A percentile compares a stretch with the other conserved stretches of the same genome.
These are phyloP conservation scores for Plasmodium blacklocki DNA, from an alignment of 169 alveolate genomes.

Conservation along the genomic window DNA sequence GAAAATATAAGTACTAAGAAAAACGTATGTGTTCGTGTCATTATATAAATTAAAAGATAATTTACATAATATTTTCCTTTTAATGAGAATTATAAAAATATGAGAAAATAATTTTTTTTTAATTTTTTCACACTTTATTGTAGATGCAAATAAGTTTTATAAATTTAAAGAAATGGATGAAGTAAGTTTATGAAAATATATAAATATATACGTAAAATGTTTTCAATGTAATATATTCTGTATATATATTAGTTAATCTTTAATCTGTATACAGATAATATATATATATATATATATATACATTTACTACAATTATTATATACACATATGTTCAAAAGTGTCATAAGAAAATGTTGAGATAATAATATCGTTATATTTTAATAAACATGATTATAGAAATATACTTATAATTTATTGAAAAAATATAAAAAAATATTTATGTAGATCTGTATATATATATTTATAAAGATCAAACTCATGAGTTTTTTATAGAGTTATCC, in stretches of 20 bases:
- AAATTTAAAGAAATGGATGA: conserved; percentile 76
- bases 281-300: neutral
- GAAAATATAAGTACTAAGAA: neutral
- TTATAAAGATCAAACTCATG: too few species aligned
- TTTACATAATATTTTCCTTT: conserved; percentile 7
- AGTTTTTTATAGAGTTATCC: too few species aligned
- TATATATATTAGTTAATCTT: neutral
- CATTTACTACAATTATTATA: too few species aligned
- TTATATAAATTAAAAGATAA: too few species aligned
- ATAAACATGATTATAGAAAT: too few species aligned
- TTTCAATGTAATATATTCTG: neutral
- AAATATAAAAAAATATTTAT: too few species aligned
- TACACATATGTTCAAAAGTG: too few species aligned
- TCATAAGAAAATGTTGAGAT: too few species aligned
- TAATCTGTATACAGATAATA: neutral
- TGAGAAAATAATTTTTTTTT: conserved; percentile 1
- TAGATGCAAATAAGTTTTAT: conserved; percentile 68
- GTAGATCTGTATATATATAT: too few species aligned
- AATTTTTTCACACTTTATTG: neutral
- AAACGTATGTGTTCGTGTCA: neutral
- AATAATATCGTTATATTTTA: too few species aligned
- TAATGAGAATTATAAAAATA: conserved; percentile 1
- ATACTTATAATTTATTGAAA: too few species aligned
- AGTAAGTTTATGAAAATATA: conserved; percentile 23
- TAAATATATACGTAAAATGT: neutral